Percentiles rank a stretch among this genome's conserved stretches.
phyloP scores from a whole-genome alignment of 768 basidiomycete genomes.

The Pleurotus ostreatus region DNA sequence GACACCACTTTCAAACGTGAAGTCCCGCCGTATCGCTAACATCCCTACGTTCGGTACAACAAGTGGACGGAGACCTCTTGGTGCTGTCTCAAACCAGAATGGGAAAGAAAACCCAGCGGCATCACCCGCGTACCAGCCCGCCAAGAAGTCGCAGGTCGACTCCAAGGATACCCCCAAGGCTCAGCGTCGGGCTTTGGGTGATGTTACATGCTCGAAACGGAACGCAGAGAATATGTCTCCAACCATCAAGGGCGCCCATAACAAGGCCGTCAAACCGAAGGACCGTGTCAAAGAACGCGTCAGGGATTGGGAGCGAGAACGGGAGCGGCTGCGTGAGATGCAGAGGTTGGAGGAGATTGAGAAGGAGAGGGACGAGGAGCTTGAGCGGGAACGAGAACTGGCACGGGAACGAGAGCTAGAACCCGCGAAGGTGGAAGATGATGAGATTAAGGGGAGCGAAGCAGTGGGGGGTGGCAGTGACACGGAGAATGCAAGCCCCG shows the following conservation, averaged over 20 bases:
- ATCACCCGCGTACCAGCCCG: constrained; percentile 14
- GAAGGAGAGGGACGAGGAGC: constrained; percentile 42
- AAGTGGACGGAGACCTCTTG: not conserved
- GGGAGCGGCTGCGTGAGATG: constrained; percentile 67
- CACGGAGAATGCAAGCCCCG: constrained; percentile 5
- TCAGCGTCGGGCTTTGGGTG: constrained; percentile 30
- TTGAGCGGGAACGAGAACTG: constrained; percentile 27
- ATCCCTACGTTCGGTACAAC: not conserved
- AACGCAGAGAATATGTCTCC: constrained; percentile 17
- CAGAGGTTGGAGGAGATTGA: constrained; percentile 54
- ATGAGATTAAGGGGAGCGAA: constrained; percentile 14
- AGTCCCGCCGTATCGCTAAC: not conserved
- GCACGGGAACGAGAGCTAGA: constrained; percentile 19
- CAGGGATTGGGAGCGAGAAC: constrained; percentile 73
- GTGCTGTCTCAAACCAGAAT: not conserved
- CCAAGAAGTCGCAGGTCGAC: constrained; percentile 11
- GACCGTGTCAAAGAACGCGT: constrained; percentile 58
- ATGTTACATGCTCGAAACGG: constrained; percentile 32
- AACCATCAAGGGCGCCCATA: constrained; percentile 2
- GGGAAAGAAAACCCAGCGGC: constrained; percentile 7
- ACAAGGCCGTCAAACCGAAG: constrained; percentile 23
- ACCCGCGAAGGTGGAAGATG: constrained; percentile 16
- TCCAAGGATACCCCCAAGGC: constrained; percentile 17
- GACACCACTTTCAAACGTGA: constrained; percentile 28
- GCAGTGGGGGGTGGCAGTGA: constrained; percentile 11